Evolutionary conservation across 345 rosid genomes (phyloP), one percentile per base, ranked within the genome.

Genomic region (Kernera saxatilis): DNA sequence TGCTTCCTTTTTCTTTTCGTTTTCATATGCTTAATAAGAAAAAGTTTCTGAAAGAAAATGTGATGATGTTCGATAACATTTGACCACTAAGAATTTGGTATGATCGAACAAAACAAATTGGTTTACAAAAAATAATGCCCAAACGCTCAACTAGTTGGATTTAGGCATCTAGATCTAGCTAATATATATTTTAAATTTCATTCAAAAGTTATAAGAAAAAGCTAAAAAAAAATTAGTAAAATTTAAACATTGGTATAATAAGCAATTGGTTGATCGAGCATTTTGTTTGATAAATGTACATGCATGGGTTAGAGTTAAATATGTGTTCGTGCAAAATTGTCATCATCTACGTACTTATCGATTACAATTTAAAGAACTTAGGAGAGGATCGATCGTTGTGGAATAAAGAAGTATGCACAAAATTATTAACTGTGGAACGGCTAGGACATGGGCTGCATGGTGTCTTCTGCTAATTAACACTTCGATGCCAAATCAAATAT

Each of bases 1-100:
- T 68, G 74, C 5, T 61, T 60, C 49, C 57, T 61, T 75, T 69
- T 44, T 15, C 45, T 33, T 61, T 68, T 61, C 9, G 23, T 61
- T 61, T 69, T 43, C 50, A 52, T 61, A 43, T 52, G 56, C 41
- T 54, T 64, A 35, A 33, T 17, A 13, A 18, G 35, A 27, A 55
- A 10, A 13, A 8, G 5, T 40, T 8, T 53, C 43, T 8, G 23
- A 62, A 64, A 57, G 32, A 36, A 33, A 26, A 3, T 36, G 4
- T 18, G 21, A 22, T 15, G 18, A 26, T 73, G 58, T 65, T 73
- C 1, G 15, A 35, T 65, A 15, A 41, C 64, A 63, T 63, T 72
- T 64, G 40, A 72, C 64, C 77, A 64, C 43, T 45, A 26, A 19
- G 2, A 26, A 18, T 58, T 67, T 43, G 35, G 64, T 55, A 21